Base-by-base conservation (phyloP, 257 asterid genomes). In the Przewalskia tangutica region DNA sequence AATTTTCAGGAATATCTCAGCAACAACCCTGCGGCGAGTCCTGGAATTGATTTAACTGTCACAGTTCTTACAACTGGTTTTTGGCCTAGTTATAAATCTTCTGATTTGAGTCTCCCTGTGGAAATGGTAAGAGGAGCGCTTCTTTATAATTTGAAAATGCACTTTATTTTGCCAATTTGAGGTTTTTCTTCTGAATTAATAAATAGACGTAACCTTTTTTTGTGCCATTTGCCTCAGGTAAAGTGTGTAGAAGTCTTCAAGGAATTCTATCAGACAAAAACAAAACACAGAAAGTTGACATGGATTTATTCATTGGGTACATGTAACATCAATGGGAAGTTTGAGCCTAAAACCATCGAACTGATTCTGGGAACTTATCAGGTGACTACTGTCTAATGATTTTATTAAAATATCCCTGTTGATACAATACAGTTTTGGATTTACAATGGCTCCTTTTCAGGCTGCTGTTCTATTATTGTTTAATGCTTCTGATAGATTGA, bases 71-170 rank as follows among this genome's bases (percentile, higher is more conserved):
- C 95, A 4, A 85, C 92, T 12, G 95, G 92, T 46, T 89, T 89
- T 82, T 91, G 95, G 95, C 95, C 95, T 38, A 88, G 83, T 60
- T 91, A 86, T 71, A 90, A 89, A 83, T 85, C 92, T 23, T 88
- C 90, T 11, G 91, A 89, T 82, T 83, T 89, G 46, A 82, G 83
- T 75, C 96, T 90, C 66, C 91, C 93, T 8, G 84, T 83, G 6
- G 96, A 91, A 73, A 90, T 91, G 91, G 92, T 88, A 70, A 17
- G 73, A 10, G 80, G 53, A 32, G 40, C 55, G 48, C 20, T 17
- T 81, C 59, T 50, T 32, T 18, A 44, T n/a, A 23, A 64, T 23
- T 71, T 23, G 38, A 66, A 4, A 56, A 48, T 73, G 40, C 44
- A 42, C 27, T 77, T 60, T 12, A 50, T 73, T 56, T 65, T 10